These are phyloP conservation scores for Tulasnella sp. DNA, from an alignment of 768 basidiomycete species.

Conservation along the genomic window DNA sequence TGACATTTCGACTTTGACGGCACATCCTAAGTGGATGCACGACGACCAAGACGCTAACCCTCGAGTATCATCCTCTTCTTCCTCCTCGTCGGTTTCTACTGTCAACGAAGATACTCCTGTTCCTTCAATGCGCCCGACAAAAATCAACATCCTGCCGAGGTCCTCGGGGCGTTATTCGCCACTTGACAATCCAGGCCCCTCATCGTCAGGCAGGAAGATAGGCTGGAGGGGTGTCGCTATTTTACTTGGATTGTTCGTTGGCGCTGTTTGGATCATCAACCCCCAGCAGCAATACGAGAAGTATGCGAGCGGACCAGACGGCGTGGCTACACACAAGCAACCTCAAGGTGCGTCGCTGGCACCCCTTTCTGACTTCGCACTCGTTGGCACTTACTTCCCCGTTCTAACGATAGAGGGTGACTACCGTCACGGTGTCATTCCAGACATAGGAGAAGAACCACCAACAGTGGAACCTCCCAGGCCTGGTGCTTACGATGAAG, in stretches of 20 bases:
- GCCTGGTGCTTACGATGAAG: constrained; percentile 14
- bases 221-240: constrained; percentile 19
- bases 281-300: constrained; percentile 19
- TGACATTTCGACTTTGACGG: constrained; percentile 7
- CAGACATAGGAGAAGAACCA: constrained; percentile 1
- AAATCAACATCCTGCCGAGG: constrained; percentile 28
- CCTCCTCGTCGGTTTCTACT: constrained; percentile 4
- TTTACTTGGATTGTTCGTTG: constrained; percentile 19
- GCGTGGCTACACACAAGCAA: neutral
- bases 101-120: constrained; percentile 17
- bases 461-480: neutral
- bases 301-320: constrained; percentile 7
- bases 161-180: constrained; percentile 14
- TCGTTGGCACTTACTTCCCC: neutral
- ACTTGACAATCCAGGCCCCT: constrained; percentile 1
- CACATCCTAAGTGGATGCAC: constrained; percentile 16
- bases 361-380: neutral
- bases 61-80: constrained; percentile 22
- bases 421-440: neutral
- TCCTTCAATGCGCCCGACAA: constrained; percentile 22
- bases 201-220: constrained; percentile 10
- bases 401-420: neutral
- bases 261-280: constrained; percentile 17
- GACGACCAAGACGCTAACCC: constrained; percentile 5
- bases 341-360: neutral